A percentile compares a stretch with the other conserved stretches of the same genome.
These are phyloP conservation scores for Gossypium australe DNA, from an alignment of 345 rosid species.

Conservation along the genomic window DNA sequence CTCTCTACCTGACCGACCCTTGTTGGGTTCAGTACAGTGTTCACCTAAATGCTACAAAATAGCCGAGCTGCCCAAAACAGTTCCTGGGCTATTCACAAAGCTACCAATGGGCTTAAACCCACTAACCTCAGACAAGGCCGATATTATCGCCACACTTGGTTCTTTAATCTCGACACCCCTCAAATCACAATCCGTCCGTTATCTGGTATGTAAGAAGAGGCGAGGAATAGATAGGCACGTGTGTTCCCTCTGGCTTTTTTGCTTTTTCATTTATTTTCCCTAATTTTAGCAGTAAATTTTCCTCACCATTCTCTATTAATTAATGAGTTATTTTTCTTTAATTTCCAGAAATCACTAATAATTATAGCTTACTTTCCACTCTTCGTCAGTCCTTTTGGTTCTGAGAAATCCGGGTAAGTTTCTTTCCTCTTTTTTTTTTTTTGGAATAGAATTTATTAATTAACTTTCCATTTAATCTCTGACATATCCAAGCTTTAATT, in stretches of 20 bases:
- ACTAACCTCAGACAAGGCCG: too few species aligned
- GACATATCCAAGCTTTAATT: neutral
- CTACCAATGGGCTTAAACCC: too few species aligned
- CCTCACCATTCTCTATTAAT: constrained; percentile 12
- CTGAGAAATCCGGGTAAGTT: constrained; percentile 22
- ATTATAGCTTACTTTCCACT: neutral
- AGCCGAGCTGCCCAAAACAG: too few species aligned
- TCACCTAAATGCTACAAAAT: too few species aligned
- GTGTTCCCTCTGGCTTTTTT: neutral
- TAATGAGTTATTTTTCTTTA: constrained; percentile 9
- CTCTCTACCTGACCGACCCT: too few species aligned
- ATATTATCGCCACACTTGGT: too few species aligned
- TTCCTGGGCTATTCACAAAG: too few species aligned
- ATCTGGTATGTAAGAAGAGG: constrained; percentile 12
- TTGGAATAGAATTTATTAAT: neutral
- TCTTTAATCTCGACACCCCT: too few species aligned
- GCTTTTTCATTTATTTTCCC: neutral
- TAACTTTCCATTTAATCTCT: neutral
- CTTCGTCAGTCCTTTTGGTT: neutral
- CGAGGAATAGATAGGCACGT: constrained; percentile 21
- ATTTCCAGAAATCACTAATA: constrained; percentile 9
- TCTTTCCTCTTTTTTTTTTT: neutral
- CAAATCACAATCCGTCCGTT: constrained; percentile 1
- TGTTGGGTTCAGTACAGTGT: too few species aligned
- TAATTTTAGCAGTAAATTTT: constrained; percentile 17